Base-by-base conservation (phyloP, 106 monocot genomes). In the Dendrobium officinale region DNA sequence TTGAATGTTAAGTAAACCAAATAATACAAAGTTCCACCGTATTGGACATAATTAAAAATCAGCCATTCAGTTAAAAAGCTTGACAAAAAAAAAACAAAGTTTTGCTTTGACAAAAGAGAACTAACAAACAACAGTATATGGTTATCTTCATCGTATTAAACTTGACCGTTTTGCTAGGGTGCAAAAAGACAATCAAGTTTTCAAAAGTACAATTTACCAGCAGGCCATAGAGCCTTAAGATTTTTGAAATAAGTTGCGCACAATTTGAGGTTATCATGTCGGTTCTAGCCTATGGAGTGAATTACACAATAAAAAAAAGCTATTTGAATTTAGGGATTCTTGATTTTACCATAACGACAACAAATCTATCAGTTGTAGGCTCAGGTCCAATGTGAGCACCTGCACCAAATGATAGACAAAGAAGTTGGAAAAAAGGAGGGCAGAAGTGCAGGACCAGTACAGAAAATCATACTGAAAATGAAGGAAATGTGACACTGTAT, bases 331-430 rank as follows among this genome's bases (percentile, higher is more conserved):
- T 29, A 74, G 20, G 44, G 6, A 24, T 43, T 75, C 26, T 76
- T 49, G 45, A 49, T 76, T 13, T 77, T 80, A 80, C 80, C 80
- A 80, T 80, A 72, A 80, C 80, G 29, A 80, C 80, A 80, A 80
- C 72, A 72, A 80, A 80, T 80, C 80, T 64, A 54, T 80, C 80
- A 72, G 80, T 80, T 72, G 80, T 80, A 51, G 80, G 80, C 37
- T 80, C 80, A 48, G 80, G 80, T 41, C 80, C 80, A 49, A 80
- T 80, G 43, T 80, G 80, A 72, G 80, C 80, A 80, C 80, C 80
- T 80, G 70, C 68, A 80, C 3, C 45, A 47, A 72, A 9, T 27
- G 11, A 66, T 18, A 48, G 33, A 80, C 18, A 22, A 11, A 0
- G 33, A 22, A 67, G 55, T 40, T 67, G 1, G 77, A 64, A 67